Base-by-base conservation (phyloP, 768 basidiomycete genomes). In the Lepiota venenata region DNA sequence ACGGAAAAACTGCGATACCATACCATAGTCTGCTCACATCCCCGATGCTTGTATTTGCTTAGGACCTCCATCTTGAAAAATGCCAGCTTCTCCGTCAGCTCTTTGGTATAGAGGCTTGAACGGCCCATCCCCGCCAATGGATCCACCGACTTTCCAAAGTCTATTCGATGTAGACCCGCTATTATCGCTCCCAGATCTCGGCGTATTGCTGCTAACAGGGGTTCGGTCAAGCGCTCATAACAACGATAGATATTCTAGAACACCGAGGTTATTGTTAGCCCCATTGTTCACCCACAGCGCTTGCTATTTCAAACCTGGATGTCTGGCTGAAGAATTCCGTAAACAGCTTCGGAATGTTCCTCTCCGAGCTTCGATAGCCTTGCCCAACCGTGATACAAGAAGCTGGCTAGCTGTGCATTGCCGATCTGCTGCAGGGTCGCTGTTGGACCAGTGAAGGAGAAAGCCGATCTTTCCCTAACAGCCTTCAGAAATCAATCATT, bases 31-130 rank as follows among this genome's bases (percentile, higher is more conserved):
- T 78, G 43, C 77, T 79, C 42, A 83, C 77, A 18, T 93, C 91
- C 0, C 89, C 90, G 11, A 93, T 72, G 43, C 69, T n/a, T 73
- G 68, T 87, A 93, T 57, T 81, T 81, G 43, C 71, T 78, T 11
- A 98, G 66, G 16, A 98, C 67, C 61, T 95, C 92, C 14, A 74
- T 66, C 69, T 91, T 91, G 58, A 98, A 74, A 64, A 91, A 94
- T 1, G 76, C 71, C 43, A 99, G 72, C 71, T 93, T 97, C 54
- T 97, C 95, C 7, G 85, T 81, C 51, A 99, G 75, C 58, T 96
- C 93, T 66, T 91, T 90, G 83, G 98, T 89, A 69, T 98, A 98
- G 12, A 85, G 68, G 68, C 91, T 96, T 4, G 88, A 73, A 6
- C 83, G 83, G 14, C 83, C 82, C 66, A 82, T 81, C 15, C 80